These are phyloP conservation scores for Pyrenula massariospora DNA, from an alignment of 495 filamentous ascomycete species.

Conservation along the genomic window DNA sequence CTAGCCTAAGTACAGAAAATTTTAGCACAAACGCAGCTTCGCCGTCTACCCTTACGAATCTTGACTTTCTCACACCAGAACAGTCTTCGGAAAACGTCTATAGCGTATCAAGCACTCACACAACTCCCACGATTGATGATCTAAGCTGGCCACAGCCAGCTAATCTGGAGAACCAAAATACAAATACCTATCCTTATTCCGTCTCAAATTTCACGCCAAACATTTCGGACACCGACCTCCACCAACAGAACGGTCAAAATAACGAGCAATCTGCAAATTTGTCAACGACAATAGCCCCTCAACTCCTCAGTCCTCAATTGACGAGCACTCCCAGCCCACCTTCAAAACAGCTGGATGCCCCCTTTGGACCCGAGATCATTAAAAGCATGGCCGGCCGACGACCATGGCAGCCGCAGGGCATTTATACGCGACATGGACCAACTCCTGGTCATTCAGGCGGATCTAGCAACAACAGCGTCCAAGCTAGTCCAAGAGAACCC, in stretches of 20 bases:
- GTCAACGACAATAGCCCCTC: slow-evolving; percentile 1
- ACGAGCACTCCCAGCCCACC: slow-evolving; percentile 11
- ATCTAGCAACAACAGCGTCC: slow-evolving; percentile 7
- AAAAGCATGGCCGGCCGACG: slow-evolving; percentile 3
- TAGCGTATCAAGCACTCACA: not conserved
- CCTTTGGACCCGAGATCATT: slow-evolving; percentile 1
- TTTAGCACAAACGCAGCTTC: not conserved
- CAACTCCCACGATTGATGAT: not conserved
- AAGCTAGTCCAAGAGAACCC: slow-evolving; percentile 6
- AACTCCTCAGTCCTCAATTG: slow-evolving; percentile 12
- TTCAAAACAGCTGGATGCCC: slow-evolving; percentile 4
- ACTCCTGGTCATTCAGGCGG: slow-evolving; percentile 4
- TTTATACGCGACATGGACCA: not conserved
- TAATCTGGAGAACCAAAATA: not conserved
- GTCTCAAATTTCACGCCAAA: not conserved
- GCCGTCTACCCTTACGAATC: not conserved
- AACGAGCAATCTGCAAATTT: not conserved
- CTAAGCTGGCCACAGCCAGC: not conserved
- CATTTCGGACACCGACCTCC: not conserved
- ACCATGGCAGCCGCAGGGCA: slow-evolving; percentile 3
- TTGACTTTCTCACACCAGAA: not conserved
- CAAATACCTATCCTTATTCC: not conserved
- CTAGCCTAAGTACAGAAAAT: not conserved
- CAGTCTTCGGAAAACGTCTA: not conserved
- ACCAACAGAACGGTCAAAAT: not conserved